A percentile compares a stretch with the other conserved stretches of the same genome.
phyloP scores from a whole-genome alignment of 495 filamentous ascomycete genomes.

The Schizothecium vesticola region DNA sequence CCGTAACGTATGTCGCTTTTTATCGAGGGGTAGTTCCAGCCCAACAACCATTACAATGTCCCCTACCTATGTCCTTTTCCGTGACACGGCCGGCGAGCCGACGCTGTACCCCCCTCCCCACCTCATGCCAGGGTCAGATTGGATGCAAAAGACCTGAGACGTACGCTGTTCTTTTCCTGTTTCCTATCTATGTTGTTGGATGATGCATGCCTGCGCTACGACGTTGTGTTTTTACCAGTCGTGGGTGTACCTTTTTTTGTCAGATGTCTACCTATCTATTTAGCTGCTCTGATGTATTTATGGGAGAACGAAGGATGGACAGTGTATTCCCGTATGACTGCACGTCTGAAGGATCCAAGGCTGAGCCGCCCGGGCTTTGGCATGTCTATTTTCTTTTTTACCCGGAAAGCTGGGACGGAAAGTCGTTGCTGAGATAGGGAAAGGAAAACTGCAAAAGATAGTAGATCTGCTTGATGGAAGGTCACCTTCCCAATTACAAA shows the following conservation, averaged over 20 bases:
- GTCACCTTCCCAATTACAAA: too few species aligned
- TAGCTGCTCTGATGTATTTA: conserved; percentile 29
- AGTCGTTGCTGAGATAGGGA: background rate
- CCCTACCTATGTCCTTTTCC: background rate
- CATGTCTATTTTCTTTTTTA: background rate
- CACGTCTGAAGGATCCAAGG: background rate
- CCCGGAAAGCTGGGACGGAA: background rate
- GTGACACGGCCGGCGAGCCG: background rate
- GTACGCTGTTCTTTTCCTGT: background rate
- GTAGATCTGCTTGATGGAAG: too few species aligned
- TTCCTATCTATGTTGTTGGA: background rate
- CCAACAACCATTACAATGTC: background rate
- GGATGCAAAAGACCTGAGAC: background rate
- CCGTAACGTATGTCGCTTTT: background rate
- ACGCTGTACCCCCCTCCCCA: background rate
- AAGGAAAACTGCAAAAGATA: too few species aligned
- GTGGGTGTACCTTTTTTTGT: conserved; percentile 16
- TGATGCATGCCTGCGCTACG: background rate
- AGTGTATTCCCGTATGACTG: background rate
- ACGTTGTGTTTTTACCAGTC: background rate
- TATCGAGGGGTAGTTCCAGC: background rate
- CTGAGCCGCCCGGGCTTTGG: background rate
- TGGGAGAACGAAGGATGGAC: conserved; percentile 11
- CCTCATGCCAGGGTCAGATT: conserved; percentile 11
- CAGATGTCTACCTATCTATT: conserved; percentile 18